Base-by-base conservation (phyloP, 257 asterid species). In the Penstemon barbatus region DNA sequence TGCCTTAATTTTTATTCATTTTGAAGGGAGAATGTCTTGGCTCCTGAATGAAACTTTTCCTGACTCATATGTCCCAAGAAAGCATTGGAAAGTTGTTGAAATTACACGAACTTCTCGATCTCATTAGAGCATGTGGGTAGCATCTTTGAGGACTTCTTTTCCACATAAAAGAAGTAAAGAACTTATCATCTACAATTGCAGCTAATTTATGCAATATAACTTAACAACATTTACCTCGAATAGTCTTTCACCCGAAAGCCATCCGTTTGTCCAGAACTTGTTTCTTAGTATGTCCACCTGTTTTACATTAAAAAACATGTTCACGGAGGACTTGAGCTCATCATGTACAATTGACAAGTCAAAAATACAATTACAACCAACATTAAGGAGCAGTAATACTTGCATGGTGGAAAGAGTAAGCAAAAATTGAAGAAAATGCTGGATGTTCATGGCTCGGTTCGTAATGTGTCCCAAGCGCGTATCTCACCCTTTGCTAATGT, bases 161-260 rank as follows among this genome's bases (percentile, higher is more conserved):
- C 2, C 33, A 25, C 33, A 2, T 25, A 25, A 25, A 25, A 25
- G 33, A 25, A 58, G 9, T 11, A 43, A 43, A 11, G n/a, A 25
- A 53, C 9, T 42, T 41, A 19, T 50, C 25, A 45, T 40, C 46
- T 7, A 40, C 46, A 36, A 18, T 42, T 65, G 33, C 54, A 54
- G 46, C 10, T 45, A 45, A 12, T 45, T 53, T n/a, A 13, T 5
- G 55, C 4, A 37, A 12, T 25, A 25, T 25, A 25, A 25, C 1
- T 25, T 25, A 25, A 25, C 33, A 25, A 25, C 33, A 25, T 25
- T 25, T 12, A 70, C 71, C 45, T 54, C 7, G 4, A 8, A 65
- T 68, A 48, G 63, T 54, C 50, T 45, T 56, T 68, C 60, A 61
- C 70, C 70, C 19, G 56, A 61, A 59, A 11, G 56, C 44, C 53